Base-by-base conservation (phyloP, 768 basidiomycete genomes). In the Trametes elegans region DNA sequence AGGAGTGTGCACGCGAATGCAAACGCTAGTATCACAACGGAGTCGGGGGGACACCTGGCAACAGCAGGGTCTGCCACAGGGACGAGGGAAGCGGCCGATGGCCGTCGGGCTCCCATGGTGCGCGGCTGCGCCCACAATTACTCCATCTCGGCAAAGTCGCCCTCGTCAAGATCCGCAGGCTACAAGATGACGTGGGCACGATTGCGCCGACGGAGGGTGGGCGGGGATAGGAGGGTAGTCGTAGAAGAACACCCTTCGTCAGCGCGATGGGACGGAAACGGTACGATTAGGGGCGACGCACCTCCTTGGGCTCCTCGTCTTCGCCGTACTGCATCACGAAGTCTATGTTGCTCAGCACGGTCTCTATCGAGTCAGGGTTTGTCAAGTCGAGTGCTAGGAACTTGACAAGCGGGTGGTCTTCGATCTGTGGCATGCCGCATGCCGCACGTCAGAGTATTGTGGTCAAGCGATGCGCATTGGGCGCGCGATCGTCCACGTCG, bases 271-370 rank as follows among this genome's bases (percentile, higher is more conserved):
- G 14, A 23, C 40, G 31, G 26, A 24, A 16, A 26, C 11, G 43
- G 21, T 8, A 53, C 28, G 16, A 27, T 18, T 18, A 41, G 27
- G 19, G 39, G 52, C 32, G 19, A 58, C 76, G 53, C 65, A 89
- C 90, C 83, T 92, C 92, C 76, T 88, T 93, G 14, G 96, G 95
- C 67, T 99, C 96, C 68, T 99, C 96, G 55, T 95, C 93, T 74
- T 98, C 96, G 29, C 96, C 96, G 65, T 97, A 99, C 68, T 99
- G 97, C 85, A 99, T 94, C 54, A 93, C 89, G 64, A 93, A 96
- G 74, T 99, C 97, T 49, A 99, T 90, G 69, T 99, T 94, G 68
- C 93, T 94, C 55, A 99, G 78, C 9, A 98, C 85, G 2, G 83
- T 86, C 66, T 92, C 90, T 48, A 99, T 78, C 0, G 93, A 95